Percentiles rank a stretch among this genome's conserved stretches.
phyloP scores from a whole-genome alignment of 2,329 filamentous ascomycete species.

The Kalaharituber pfeilii region DNA sequence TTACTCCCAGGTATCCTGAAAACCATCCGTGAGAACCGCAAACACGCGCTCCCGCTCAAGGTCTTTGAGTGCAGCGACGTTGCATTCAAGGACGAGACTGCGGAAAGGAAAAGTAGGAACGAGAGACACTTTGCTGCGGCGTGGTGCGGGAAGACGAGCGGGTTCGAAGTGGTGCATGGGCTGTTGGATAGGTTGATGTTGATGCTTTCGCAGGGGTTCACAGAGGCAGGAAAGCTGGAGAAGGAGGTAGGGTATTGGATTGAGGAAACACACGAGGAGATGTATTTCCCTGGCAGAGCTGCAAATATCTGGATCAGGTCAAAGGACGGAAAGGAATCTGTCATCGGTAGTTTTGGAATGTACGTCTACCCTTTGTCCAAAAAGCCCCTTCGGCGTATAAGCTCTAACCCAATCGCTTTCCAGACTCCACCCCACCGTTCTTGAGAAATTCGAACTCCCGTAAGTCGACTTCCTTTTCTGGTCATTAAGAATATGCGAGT shows the following conservation, averaged over 20 bases:
- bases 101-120: constrained; percentile 78
- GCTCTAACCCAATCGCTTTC: too few species aligned
- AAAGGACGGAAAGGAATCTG: constrained; percentile 51
- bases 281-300: constrained; percentile 80
- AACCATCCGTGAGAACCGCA: constrained; percentile 85
- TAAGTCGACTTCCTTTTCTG: constrained; percentile 29
- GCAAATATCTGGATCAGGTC: constrained; percentile 61
- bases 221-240: constrained; percentile 39
- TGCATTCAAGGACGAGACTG: constrained; percentile 65
- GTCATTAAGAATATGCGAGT: too few species aligned
- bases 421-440: constrained; percentile 64
- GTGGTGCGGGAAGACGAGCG: constrained; percentile 83
- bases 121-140: constrained; percentile 92
- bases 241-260: constrained; percentile 76
- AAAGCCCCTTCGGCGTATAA: too few species aligned
- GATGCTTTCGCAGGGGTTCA: constrained; percentile 74
- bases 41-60: constrained; percentile 72
- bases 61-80: constrained; percentile 86
- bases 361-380: too few species aligned
- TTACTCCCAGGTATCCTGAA: constrained; percentile 77
- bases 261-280: constrained; percentile 50
- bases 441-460: constrained; percentile 85
- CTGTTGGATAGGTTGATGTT: constrained; percentile 78
- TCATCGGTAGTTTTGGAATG: constrained; percentile 83
- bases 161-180: constrained; percentile 91